Evolutionary conservation across 345 rosid species (phyloP).

Genomic region (Populus simonii): DNA sequence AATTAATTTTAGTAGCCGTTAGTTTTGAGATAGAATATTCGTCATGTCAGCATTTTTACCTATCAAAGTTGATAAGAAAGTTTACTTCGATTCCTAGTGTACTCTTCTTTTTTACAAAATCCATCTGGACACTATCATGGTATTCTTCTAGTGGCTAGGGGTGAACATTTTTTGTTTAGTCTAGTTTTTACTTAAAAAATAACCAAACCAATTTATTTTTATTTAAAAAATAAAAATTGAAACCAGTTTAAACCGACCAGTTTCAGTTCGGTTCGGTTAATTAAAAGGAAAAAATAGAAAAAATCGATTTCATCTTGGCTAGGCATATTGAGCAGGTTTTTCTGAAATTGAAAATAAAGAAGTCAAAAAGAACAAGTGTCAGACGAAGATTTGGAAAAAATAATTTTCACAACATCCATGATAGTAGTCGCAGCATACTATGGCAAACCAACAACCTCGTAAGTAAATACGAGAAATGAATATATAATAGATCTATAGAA

Average conservation of each 20-base stretch:
- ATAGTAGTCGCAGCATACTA: background rate
- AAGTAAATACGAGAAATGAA: background rate
- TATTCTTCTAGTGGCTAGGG: too few relatives aligned
- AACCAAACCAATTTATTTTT: too few relatives aligned
- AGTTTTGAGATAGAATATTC: background rate
- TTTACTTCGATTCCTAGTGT: too few relatives aligned
- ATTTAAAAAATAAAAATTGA: too few relatives aligned
- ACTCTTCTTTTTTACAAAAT: too few relatives aligned
- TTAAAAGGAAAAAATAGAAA: too few relatives aligned
- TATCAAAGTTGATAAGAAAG: too few relatives aligned
- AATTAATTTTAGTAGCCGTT: background rate
- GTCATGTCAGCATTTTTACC: too few relatives aligned
- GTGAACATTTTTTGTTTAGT: too few relatives aligned
- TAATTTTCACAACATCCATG: background rate
- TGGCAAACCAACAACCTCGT: background rate
- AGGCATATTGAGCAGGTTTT: conserved; percentile 82
- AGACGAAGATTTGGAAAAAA: background rate
- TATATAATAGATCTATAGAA: background rate
- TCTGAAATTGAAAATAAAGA: conserved; percentile 32
- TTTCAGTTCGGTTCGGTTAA: too few relatives aligned
- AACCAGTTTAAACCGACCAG: fast-evolving
- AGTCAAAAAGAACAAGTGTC: background rate
- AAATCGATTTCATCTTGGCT: conserved; percentile 50
- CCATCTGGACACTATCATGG: too few relatives aligned
- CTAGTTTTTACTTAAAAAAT: fast-evolving